Evolutionary conservation across 2,329 filamentous ascomycete species (phyloP).

Genomic region (Penicillium polonicum): DNA sequence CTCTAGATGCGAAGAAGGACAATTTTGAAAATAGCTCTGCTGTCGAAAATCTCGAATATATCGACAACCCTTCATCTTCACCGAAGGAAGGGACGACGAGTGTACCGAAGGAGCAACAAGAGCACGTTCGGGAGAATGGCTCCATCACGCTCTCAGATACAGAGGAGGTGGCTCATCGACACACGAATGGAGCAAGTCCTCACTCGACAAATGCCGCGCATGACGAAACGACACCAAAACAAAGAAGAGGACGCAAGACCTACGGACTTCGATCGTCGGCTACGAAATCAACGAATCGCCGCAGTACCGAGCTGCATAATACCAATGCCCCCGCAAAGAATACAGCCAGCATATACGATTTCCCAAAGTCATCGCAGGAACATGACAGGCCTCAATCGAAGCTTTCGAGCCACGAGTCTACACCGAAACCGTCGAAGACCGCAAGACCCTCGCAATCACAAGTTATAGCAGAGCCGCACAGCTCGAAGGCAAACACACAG

Average conservation of each 20-base stretch:
- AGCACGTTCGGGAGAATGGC: neutral
- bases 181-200: neutral
- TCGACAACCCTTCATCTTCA: constrained; percentile 13
- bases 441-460: neutral
- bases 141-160: constrained; percentile 5
- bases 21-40: constrained; percentile 7
- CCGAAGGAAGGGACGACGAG: constrained; percentile 5
- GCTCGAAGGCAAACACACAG: neutral
- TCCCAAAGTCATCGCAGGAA: constrained; percentile 23
- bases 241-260: constrained; percentile 12
- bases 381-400: constrained; percentile 1
- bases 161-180: neutral
- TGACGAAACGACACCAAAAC: constrained; percentile 12
- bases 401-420: constrained; percentile 6
- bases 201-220: neutral
- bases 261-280: constrained; percentile 15
- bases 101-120: neutral
- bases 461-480: neutral
- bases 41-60: constrained; percentile 20
- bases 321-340: constrained; percentile 7
- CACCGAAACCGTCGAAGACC: constrained; percentile 4
- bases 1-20: constrained; percentile 26
- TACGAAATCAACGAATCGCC: constrained; percentile 2
- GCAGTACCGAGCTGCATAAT: neutral
- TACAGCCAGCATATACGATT: constrained; percentile 27